Percentiles rank a stretch among this genome's conserved stretches.
Conservation (phyloP, 164 flowering plant genomes). For the Liquidambar formosana region DNA sequence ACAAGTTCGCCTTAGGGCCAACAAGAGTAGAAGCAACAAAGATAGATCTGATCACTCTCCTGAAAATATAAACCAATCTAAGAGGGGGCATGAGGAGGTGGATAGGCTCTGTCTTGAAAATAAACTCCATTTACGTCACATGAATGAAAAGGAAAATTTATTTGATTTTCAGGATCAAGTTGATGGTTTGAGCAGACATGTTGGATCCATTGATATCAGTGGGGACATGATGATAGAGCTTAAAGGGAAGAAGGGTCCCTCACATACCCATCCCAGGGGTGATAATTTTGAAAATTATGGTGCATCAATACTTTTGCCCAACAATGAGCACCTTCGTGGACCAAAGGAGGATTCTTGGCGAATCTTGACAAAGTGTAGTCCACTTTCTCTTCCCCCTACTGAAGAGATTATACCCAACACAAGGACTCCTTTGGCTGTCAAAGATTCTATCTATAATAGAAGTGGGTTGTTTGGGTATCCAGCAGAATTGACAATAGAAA, state of each 20-base stretch:
- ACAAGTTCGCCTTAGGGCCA: background rate
- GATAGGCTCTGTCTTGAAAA: background rate
- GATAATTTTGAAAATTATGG: too few relatives aligned
- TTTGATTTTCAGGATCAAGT: conserved; percentile 19
- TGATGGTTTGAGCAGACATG: conserved; percentile 19
- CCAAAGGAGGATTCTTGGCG: conserved; percentile 10
- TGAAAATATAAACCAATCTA: background rate
- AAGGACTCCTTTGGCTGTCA: conserved; percentile 25
- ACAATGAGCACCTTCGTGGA: too few relatives aligned
- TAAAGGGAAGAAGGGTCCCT: background rate
- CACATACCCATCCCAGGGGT: too few relatives aligned
- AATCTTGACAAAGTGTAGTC: conserved; percentile 1
- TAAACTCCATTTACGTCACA: background rate
- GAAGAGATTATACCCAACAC: conserved; percentile 2
- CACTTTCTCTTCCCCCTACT: conserved; percentile 8
- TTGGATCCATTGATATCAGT: conserved; percentile 16
- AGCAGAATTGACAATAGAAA: conserved; percentile 3
- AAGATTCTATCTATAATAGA: conserved; percentile 10
- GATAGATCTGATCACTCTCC: background rate
- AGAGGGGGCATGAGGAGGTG: background rate
- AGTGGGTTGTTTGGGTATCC: background rate
- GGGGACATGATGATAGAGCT: conserved; percentile 14
- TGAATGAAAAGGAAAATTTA: conserved; percentile 30
- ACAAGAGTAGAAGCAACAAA: conserved; percentile 1
- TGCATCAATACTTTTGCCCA: too few relatives aligned